Base-by-base conservation (phyloP, 2,329 filamentous ascomycete genomes). In the Paecilomyces sp. region DNA sequence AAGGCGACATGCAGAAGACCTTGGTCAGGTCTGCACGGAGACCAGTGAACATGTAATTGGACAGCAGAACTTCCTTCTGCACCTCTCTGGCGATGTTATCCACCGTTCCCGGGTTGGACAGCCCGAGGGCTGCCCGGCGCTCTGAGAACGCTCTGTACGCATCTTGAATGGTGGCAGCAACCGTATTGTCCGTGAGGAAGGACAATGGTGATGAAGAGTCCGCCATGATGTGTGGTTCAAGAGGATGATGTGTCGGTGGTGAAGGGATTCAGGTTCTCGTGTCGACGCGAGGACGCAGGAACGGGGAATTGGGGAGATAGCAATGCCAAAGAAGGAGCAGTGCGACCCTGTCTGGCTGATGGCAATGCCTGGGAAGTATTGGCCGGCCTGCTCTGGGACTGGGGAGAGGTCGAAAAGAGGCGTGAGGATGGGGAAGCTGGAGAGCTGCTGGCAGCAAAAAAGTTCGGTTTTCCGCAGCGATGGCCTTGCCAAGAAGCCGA, bases 1-100 rank as follows among this genome's bases (percentile, higher is more conserved):
- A 82, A 60, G 94, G 94, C 60, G 88, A 86, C 76, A 96, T 86
- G 83, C 92, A 94, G 80, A 97, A 96, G 73, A 91, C 88, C 83
- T 97, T 97, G 74, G 92, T 97, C 74, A 97, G 82, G 78, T 99
- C 94, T 76, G 93, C 95, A 74, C 93, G 90, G 76, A 99, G 85
- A 71, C 94, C 94, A 53, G 91, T 90, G 82, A 99, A 97, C 87
- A 94, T 95, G 77, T 91, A 90, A 82, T 97, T 96, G 80, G 89
- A 94, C 71, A 97, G 86, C 75, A 97, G 88, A 69, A 97, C 92
- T 84, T 97, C 92, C 79, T 92, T 92, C 81, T 95, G 89, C 64
- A 97, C 92, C 82, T 99, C 94, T 75, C 89, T 88, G 68, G 89
- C 85, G 75, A 96, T 88, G 72, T 87, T 88, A 79, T 99, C 94